Conservation (phyloP, 2,329 filamentous ascomycete genomes). For the Ceratocystis smalleyi region DNA sequence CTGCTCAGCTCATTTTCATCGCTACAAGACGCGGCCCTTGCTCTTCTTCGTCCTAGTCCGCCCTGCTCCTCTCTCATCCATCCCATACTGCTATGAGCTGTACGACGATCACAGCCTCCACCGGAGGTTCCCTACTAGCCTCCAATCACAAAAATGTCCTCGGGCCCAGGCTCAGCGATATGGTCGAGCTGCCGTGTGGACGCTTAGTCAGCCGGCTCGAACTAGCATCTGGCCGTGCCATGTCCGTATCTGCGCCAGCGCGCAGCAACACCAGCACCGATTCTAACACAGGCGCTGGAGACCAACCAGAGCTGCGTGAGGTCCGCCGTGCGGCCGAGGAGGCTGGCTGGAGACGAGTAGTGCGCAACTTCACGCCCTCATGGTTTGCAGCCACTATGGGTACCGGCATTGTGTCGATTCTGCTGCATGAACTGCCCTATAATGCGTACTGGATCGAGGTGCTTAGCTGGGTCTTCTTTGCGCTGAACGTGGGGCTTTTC, state of each 20-base stretch:
- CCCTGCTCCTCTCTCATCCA: neutral
- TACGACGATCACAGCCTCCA: neutral
- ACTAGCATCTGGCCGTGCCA: neutral
- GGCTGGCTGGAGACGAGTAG: constrained; percentile 30
- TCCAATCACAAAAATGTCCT: neutral
- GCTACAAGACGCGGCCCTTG: neutral
- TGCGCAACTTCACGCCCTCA: constrained; percentile 39
- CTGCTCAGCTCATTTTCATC: neutral
- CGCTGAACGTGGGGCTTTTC: constrained; percentile 45
- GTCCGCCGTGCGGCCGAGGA: constrained; percentile 19
- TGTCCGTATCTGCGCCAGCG: neutral
- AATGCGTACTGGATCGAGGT: constrained; percentile 41
- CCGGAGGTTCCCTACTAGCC: neutral
- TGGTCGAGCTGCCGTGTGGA: constrained; percentile 10
- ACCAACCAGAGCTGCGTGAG: neutral
- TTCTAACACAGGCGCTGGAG: neutral
- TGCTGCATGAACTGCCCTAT: constrained; percentile 48
- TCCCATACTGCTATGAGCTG: neutral
- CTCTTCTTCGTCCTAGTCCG: no score
- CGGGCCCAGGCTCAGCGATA: neutral
- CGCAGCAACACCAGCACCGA: neutral
- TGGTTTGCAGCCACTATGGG: constrained; percentile 51
- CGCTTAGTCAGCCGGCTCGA: constrained; percentile 1
- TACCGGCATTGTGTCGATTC: constrained; percentile 49
- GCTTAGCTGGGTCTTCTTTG: constrained; percentile 45